Evolutionary conservation across 1,284 basidiomycete genomes (phyloP).

Genomic region (Austroboletus rostrupii): DNA sequence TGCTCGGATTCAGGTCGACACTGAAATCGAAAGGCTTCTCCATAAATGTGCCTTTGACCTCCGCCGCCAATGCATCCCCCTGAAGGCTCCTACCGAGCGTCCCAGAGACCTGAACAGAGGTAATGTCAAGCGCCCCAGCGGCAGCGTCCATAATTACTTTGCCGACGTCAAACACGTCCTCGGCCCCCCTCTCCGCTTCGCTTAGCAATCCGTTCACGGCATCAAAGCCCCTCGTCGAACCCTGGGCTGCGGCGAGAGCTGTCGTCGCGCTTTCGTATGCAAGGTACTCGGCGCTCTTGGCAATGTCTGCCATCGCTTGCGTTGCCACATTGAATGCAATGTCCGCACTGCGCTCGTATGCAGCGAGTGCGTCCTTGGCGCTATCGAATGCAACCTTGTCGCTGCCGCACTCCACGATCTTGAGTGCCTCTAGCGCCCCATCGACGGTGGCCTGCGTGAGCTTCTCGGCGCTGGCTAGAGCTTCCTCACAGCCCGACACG

Average conservation of each 20-base stretch:
- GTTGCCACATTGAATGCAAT: background rate
- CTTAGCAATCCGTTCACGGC: background rate
- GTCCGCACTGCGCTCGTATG: constrained; percentile 2
- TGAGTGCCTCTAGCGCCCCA: background rate
- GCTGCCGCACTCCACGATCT: background rate
- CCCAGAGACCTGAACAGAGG: constrained; percentile 9
- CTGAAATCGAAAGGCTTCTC: constrained; percentile 4
- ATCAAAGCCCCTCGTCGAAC: background rate
- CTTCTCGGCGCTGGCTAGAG: background rate
- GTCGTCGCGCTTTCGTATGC: constrained; percentile 4
- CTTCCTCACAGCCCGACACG: background rate
- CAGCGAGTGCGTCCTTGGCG: background rate
- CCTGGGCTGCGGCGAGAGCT: background rate
- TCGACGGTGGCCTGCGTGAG: constrained; percentile 3
- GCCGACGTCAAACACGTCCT: background rate
- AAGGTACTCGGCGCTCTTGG: constrained; percentile 2
- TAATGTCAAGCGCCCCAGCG: constrained; percentile 1
- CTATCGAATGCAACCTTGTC: constrained; percentile 7
- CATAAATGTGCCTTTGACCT: constrained; percentile 3
- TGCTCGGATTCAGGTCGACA: constrained; percentile 3
- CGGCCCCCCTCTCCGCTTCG: background rate
- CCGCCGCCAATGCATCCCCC: background rate
- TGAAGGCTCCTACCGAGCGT: constrained; percentile 4
- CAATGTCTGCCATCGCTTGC: background rate
- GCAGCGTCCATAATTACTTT: background rate